Evolutionary conservation across 768 basidiomycete species (phyloP).

Genomic region (Baorangia bicolor): DNA sequence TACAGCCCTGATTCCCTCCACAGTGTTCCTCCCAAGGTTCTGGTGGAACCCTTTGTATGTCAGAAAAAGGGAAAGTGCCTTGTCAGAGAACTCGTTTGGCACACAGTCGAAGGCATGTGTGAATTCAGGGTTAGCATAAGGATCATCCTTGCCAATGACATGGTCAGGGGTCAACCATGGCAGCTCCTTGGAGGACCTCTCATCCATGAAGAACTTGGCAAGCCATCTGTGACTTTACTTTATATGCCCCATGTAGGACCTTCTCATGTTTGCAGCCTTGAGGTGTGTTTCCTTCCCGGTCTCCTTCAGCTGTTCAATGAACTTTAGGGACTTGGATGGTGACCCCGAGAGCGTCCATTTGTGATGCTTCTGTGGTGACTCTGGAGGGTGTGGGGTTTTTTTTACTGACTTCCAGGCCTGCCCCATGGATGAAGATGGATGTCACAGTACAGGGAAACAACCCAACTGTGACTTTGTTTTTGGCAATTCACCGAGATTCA

Average conservation of each 20-base stretch:
- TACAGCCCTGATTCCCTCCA: neutral
- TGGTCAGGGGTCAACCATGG: neutral
- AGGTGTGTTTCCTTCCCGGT: no score
- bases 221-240: neutral
- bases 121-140: neutral
- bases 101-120: neutral
- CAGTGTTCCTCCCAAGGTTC: no score
- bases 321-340: neutral
- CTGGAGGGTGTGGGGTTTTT: neutral
- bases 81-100: neutral
- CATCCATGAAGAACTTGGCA: neutral
- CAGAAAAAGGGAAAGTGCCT: neutral
- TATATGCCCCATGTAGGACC: no score
- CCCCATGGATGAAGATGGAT: no score
- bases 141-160: neutral
- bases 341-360: neutral
- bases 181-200: neutral
- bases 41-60: neutral
- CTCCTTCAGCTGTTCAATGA: no score
- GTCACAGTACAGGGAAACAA: no score
- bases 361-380: no score
- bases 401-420: neutral
- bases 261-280: no score
- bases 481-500: neutral
- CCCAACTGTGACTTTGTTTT: neutral